Conservation (phyloP, 179 eudicot species). For the Silene noctiflora region DNA sequence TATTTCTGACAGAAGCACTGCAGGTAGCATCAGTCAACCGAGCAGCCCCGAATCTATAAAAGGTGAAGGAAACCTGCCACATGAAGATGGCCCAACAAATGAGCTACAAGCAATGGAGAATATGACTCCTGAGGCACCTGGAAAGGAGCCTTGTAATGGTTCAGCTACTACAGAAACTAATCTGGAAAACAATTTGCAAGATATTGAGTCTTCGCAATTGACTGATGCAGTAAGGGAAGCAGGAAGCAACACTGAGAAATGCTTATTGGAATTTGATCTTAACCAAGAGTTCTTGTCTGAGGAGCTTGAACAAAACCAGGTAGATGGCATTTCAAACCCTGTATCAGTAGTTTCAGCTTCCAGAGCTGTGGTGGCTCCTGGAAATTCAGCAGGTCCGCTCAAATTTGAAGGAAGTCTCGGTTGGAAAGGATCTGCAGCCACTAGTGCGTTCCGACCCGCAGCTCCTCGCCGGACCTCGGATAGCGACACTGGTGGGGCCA, state of each 20-base stretch:
- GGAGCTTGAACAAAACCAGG: conserved; percentile 37
- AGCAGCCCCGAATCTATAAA: conserved; percentile 42
- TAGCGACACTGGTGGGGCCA: conserved; percentile 48
- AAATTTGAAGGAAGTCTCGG: conserved; percentile 77
- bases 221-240: conserved; percentile 41
- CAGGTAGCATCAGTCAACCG: conserved; percentile 26
- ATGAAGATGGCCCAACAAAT: conserved; percentile 24
- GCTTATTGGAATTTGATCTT: conserved; percentile 55
- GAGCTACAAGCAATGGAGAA: conserved; percentile 32
- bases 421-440: conserved; percentile 92
- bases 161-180: conserved; percentile 31
- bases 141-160: conserved; percentile 23
- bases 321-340: conserved; percentile 36
- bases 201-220: conserved; percentile 45
- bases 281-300: conserved; percentile 65
- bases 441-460: conserved; percentile 81
- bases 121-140: conserved; percentile 30
- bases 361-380: conserved; percentile 59
- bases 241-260: conserved; percentile 35
- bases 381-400: conserved; percentile 52
- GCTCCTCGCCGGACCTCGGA: conserved; percentile 53
- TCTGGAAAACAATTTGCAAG: conserved; percentile 33
- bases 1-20: conserved; percentile 37
- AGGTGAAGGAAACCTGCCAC: conserved; percentile 31
- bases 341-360: conserved; percentile 69